Conservation (phyloP, 2,329 filamentous ascomycete species). For the Aplosporella prunicola region DNA sequence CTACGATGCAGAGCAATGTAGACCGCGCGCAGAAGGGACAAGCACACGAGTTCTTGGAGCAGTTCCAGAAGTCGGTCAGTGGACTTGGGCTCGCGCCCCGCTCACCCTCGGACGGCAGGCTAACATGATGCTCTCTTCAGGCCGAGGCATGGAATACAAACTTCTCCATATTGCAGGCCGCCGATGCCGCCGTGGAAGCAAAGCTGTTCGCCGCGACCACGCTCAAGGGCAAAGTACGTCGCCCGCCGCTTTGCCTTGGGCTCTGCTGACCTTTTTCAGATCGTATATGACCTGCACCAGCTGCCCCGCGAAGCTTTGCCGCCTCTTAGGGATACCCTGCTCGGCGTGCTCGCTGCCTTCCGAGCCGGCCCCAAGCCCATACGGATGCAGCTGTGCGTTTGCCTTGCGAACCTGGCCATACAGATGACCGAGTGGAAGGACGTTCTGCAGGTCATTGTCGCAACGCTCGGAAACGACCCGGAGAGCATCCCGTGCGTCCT, state of each 20-base stretch:
- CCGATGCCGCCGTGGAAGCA: constrained; percentile 66
- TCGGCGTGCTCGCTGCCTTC: constrained; percentile 72
- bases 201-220: constrained; percentile 96
- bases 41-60: constrained; percentile 83
- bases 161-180: constrained; percentile 73
- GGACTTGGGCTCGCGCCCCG: constrained; percentile 17
- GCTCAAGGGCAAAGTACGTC: constrained; percentile 85
- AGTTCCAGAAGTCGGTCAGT: constrained; percentile 94
- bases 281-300: constrained; percentile 91
- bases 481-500: constrained; percentile 79
- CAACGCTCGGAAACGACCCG: constrained; percentile 64
- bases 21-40: constrained; percentile 76
- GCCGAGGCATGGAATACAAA: constrained; percentile 85
- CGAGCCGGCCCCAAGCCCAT: constrained; percentile 67
- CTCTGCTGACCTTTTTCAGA: constrained; percentile 47
- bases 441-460: constrained; percentile 72
- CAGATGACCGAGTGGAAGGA: constrained; percentile 96
- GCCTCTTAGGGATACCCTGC: constrained; percentile 71
- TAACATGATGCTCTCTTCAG: constrained; percentile 41
- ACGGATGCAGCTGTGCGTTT: constrained; percentile 87
- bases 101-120: constrained; percentile 11
- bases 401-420: constrained; percentile 86
- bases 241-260: background rate
- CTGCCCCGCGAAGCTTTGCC: constrained; percentile 66
- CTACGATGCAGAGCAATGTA: constrained; percentile 79